A percentile compares a stretch with the other conserved stretches of the same genome.
phyloP scores from a whole-genome alignment of 345 rosid genomes.

The Capsella bursapastoris region DNA sequence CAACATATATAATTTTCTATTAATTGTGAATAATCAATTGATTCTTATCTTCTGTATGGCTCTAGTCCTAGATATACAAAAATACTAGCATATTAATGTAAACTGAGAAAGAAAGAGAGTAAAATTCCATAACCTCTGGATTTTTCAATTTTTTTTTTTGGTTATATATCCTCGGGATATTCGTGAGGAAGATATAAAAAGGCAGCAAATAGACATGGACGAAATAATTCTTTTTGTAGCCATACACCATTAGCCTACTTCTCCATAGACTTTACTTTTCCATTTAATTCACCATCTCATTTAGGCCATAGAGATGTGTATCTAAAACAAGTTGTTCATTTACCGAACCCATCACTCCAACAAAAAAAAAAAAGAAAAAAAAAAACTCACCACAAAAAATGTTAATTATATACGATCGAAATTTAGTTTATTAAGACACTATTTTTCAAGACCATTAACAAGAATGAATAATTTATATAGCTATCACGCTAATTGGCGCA shows the following conservation, averaged over 20 bases:
- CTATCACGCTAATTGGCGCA: background rate
- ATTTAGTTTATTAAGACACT: background rate
- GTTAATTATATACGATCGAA: background rate
- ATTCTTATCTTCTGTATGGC: background rate
- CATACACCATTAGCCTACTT: slow-evolving; percentile 38
- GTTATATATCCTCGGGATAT: slow-evolving; percentile 11
- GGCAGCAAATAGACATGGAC: slow-evolving; percentile 23
- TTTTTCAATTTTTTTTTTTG: too few species aligned
- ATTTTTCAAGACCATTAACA: background rate
- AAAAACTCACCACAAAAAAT: background rate
- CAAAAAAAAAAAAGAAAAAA: background rate
- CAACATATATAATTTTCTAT: background rate
- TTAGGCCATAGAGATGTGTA: background rate
- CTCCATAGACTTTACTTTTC: slow-evolving; percentile 39
- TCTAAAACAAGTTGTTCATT: background rate
- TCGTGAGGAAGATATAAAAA: background rate
- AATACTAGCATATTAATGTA: background rate
- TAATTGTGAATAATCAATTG: background rate
- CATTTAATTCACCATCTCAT: slow-evolving; percentile 31
- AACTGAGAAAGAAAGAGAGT: background rate
- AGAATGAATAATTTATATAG: background rate
- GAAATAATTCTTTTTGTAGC: slow-evolving; percentile 33
- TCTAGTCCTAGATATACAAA: background rate
- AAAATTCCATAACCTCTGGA: background rate
- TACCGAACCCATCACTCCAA: background rate